Evolutionary conservation across 2,329 filamentous ascomycete species (phyloP).

Genomic region (Ophiostoma tasmaniense): DNA sequence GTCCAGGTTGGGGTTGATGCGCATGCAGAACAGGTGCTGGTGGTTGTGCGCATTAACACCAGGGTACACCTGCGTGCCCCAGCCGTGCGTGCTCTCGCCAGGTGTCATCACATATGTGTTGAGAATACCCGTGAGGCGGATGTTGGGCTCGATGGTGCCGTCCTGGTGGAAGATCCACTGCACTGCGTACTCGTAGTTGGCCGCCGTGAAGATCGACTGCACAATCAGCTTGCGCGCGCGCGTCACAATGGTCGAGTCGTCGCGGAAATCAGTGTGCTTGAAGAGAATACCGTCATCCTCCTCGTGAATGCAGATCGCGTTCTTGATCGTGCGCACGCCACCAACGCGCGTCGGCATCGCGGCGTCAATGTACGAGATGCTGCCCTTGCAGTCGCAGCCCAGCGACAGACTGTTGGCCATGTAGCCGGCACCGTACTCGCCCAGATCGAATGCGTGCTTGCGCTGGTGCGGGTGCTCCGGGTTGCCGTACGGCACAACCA

Average conservation of each 20-base stretch:
- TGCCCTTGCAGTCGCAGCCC: constrained; percentile 80
- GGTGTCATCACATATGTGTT: constrained; percentile 81
- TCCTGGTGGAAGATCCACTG: constrained; percentile 49
- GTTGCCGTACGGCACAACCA: constrained; percentile 86
- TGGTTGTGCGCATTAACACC: constrained; percentile 93
- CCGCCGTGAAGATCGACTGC: constrained; percentile 87
- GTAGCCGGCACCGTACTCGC: constrained; percentile 66
- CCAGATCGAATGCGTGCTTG: constrained; percentile 74
- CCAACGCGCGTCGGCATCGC: constrained; percentile 73
- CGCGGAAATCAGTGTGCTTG: constrained; percentile 90
- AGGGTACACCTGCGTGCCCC: constrained; percentile 87
- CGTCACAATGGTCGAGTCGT: constrained; percentile 77
- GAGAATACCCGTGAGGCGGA: constrained; percentile 84
- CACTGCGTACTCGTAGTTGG: constrained; percentile 80
- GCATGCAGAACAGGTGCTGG: constrained; percentile 88
- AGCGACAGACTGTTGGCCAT: constrained; percentile 72
- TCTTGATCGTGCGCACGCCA: constrained; percentile 70
- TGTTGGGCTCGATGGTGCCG: constrained; percentile 83
- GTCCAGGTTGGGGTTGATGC: constrained; percentile 80
- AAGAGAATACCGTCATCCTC: constrained; percentile 87
- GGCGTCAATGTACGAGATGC: constrained; percentile 86
- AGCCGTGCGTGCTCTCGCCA: constrained; percentile 73
- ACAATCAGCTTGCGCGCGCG: constrained; percentile 78
- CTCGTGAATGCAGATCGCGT: constrained; percentile 90
- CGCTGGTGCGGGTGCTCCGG: constrained; percentile 72